A percentile compares a stretch with the other conserved stretches of the same genome.
Evolutionary conservation across 2,329 filamentous ascomycete genomes (phyloP).

Genomic region (Mycogone perniciosa): DNA sequence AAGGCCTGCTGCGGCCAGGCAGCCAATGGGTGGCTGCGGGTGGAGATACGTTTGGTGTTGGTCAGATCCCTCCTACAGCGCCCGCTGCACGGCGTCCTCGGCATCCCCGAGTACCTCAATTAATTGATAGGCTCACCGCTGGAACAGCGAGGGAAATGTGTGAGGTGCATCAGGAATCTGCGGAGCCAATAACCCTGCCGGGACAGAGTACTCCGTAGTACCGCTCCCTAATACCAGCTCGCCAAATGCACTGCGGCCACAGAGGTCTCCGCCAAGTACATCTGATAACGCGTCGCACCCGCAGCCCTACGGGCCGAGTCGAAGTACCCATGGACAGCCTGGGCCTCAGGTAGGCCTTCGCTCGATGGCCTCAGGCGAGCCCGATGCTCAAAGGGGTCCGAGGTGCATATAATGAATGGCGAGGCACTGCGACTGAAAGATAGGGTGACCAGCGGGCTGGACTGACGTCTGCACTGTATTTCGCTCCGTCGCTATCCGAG

Average conservation of each 20-base stretch:
- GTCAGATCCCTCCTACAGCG: background rate
- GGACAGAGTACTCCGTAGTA: too few species aligned
- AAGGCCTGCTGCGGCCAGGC: slow-evolving; percentile 4
- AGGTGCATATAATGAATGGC: too few species aligned
- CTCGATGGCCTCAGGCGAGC: background rate
- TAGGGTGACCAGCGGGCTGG: too few species aligned
- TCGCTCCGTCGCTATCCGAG: too few species aligned
- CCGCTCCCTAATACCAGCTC: too few species aligned
- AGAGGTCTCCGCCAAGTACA: slow-evolving; percentile 1
- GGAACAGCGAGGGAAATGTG: slow-evolving; percentile 6
- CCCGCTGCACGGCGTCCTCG: slow-evolving; percentile 14
- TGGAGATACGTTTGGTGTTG: too few species aligned
- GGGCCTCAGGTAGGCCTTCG: slow-evolving; percentile 6
- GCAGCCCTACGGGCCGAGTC: slow-evolving; percentile 11
- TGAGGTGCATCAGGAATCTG: slow-evolving; percentile 1
- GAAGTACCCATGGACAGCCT: slow-evolving; percentile 9
- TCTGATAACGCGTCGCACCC: background rate
- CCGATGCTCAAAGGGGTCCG: background rate
- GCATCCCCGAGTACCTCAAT: slow-evolving; percentile 12
- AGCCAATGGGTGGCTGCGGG: slow-evolving; percentile 4
- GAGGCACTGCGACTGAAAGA: too few species aligned
- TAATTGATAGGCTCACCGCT: slow-evolving; percentile 13
- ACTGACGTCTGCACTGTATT: too few species aligned
- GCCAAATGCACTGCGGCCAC: slow-evolving; percentile 6
- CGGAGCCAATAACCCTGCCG: background rate